Conservation (phyloP, 2,329 filamentous ascomycete genomes). For the Curvularia eragrostidis region DNA sequence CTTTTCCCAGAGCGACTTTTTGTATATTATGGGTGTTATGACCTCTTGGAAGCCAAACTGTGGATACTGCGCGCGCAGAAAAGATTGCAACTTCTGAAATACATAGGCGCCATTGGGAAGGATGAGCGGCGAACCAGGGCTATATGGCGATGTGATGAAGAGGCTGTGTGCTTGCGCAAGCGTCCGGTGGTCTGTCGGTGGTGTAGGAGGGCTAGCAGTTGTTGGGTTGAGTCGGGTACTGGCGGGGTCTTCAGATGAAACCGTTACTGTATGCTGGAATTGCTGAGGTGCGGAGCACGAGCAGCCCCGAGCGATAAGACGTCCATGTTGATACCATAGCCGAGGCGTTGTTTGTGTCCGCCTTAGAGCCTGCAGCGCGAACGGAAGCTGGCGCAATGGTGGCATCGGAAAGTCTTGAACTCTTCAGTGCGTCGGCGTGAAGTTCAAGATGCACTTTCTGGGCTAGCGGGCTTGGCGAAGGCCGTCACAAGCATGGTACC, state of each 20-base stretch:
- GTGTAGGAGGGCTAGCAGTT: conserved; percentile 43
- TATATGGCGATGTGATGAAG: conserved; percentile 79
- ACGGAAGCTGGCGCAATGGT: conserved; percentile 35
- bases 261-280: conserved; percentile 32
- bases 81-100: conserved; percentile 82
- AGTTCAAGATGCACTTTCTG: conserved; percentile 30
- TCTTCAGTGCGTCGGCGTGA: conserved; percentile 14
- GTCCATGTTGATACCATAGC: conserved; percentile 15
- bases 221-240: conserved; percentile 42
- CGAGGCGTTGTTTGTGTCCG: conserved; percentile 12
- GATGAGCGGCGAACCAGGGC: conserved; percentile 85
- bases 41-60: conserved; percentile 88
- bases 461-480: conserved; percentile 36
- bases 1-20: conserved; percentile 82
- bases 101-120: conserved; percentile 81
- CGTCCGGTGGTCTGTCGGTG: conserved; percentile 58
- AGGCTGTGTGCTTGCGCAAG: conserved; percentile 69
- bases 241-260: conserved; percentile 22
- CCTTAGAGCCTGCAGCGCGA: conserved; percentile 21
- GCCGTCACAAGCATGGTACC: conserved; percentile 1
- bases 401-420: conserved; percentile 40
- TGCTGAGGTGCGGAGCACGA: conserved; percentile 45
- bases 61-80: conserved; percentile 82
- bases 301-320: conserved; percentile 33
- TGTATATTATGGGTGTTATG: conserved; percentile 89